A percentile compares a stretch with the other conserved stretches of the same genome.
These are phyloP conservation scores for Eragrostis nindensis DNA, from an alignment of 176 grass and related monocot genomes.

Conservation along the genomic window DNA sequence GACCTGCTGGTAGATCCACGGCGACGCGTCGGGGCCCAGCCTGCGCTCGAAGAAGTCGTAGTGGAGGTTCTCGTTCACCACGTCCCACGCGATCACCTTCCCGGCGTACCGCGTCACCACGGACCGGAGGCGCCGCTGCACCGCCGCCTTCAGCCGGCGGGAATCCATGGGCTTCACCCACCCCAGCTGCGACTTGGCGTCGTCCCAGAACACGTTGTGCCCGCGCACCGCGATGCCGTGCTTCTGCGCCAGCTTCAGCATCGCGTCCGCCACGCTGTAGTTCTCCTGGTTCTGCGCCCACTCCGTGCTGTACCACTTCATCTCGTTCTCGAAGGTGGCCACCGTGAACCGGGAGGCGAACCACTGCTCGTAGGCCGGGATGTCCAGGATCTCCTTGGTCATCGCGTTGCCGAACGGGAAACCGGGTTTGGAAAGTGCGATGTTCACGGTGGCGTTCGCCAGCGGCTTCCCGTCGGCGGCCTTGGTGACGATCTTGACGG, in stretches of 20 bases:
- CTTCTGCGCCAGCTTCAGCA: conserved; percentile 54
- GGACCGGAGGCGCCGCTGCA: conserved; percentile 34
- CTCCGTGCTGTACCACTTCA: conserved; percentile 86
- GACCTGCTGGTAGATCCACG: conserved; percentile 47
- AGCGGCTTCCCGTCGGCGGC: conserved; percentile 36
- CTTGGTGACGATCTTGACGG: conserved; percentile 28
- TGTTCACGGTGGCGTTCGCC: conserved; percentile 40
- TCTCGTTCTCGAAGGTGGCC: conserved; percentile 86
- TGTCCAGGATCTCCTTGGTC: conserved; percentile 53
- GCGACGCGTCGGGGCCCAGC: conserved; percentile 52
- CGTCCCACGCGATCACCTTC: conserved; percentile 76
- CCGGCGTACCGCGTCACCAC: conserved; percentile 58
- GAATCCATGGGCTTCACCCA: conserved; percentile 30
- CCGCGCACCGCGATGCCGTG: conserved; percentile 52
- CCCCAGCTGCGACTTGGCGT: conserved; percentile 33
- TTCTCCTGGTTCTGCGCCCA: conserved; percentile 31
- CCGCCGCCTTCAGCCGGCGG: conserved; percentile 38
- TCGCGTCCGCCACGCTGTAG: conserved; percentile 57
- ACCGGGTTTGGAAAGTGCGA: conserved; percentile 22
- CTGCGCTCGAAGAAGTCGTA: conserved; percentile 58
- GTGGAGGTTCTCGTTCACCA: conserved; percentile 80
- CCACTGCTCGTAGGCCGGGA: conserved; percentile 63
- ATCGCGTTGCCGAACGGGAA: conserved; percentile 76
- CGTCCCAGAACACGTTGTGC: conserved; percentile 93
- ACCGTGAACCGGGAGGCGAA: conserved; percentile 74